Conservation (phyloP, 2,329 filamentous ascomycete genomes). For the Aspergillus arachidicola region DNA sequence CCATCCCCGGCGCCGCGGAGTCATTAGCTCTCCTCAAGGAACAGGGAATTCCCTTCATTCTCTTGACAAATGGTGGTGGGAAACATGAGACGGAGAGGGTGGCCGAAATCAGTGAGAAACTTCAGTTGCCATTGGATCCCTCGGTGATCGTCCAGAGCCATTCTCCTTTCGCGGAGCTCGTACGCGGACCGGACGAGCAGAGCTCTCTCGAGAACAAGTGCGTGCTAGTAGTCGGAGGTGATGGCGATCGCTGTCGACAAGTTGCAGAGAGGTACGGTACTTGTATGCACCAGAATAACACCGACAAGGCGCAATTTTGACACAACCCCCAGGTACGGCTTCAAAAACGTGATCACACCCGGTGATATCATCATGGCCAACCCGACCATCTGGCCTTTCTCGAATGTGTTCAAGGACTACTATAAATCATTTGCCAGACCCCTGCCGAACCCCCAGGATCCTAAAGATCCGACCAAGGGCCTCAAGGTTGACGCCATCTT, state of each 20-base stretch:
- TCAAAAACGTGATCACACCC: constrained; percentile 79
- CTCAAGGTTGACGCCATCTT: constrained; percentile 88
- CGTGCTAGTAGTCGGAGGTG: constrained; percentile 73
- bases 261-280: constrained; percentile 68
- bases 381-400: constrained; percentile 82
- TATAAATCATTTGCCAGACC: constrained; percentile 55
- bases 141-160: constrained; percentile 85
- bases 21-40: constrained; percentile 73
- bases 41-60: constrained; percentile 83
- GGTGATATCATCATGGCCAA: constrained; percentile 78
- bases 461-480: constrained; percentile 48
- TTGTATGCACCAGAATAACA: neutral
- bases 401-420: constrained; percentile 63
- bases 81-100: constrained; percentile 76
- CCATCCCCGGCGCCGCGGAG: constrained; percentile 76
- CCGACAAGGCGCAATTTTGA: neutral
- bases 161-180: constrained; percentile 78
- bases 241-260: constrained; percentile 65
- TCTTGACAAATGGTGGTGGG: constrained; percentile 94
- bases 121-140: constrained; percentile 65
- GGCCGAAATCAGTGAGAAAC: constrained; percentile 66
- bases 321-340: constrained; percentile 61
- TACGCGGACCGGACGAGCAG: constrained; percentile 59
- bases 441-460: constrained; percentile 38
- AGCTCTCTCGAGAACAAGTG: constrained; percentile 62